Evolutionary conservation across 2,329 filamentous ascomycete genomes (phyloP).

Genomic region (Diaporthe citriasiana): DNA sequence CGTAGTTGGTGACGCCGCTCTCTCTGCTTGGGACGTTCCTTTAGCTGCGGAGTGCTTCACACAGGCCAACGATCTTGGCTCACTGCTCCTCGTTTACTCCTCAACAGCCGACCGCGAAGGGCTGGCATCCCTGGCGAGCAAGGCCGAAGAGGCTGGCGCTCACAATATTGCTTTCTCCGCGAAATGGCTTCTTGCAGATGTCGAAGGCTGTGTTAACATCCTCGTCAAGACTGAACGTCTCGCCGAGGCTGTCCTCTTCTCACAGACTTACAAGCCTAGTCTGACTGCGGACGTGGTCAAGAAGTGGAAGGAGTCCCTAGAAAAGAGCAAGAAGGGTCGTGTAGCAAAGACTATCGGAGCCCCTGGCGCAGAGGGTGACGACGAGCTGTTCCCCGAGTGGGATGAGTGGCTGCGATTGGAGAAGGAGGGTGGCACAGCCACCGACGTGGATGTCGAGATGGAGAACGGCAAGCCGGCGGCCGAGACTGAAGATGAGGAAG

Average conservation of each 20-base stretch:
- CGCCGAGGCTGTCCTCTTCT: slow-evolving; percentile 90
- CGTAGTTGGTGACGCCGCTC: slow-evolving; percentile 86
- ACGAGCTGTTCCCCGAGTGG: slow-evolving; percentile 96
- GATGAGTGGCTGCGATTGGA: slow-evolving; percentile 89
- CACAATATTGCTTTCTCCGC: slow-evolving; percentile 96
- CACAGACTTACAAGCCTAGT: slow-evolving; percentile 95
- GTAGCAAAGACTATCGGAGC: slow-evolving; percentile 87
- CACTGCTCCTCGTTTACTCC: slow-evolving; percentile 88
- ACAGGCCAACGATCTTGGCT: slow-evolving; percentile 91
- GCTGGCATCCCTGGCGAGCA: slow-evolving; percentile 77
- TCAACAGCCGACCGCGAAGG: slow-evolving; percentile 85
- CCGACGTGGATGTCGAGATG: slow-evolving; percentile 46
- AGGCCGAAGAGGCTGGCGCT: slow-evolving; percentile 81
- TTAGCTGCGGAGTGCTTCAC: slow-evolving; percentile 95
- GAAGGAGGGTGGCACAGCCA: slow-evolving; percentile 71
- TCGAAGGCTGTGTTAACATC: slow-evolving; percentile 84
- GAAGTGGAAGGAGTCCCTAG: slow-evolving; percentile 86
- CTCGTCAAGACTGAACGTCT: slow-evolving; percentile 83
- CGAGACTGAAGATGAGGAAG: slow-evolving; percentile 46
- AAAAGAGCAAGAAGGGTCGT: slow-evolving; percentile 87
- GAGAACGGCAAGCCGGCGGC: slow-evolving; percentile 47
- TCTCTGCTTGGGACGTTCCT: slow-evolving; percentile 86
- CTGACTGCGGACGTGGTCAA: slow-evolving; percentile 76
- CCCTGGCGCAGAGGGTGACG: slow-evolving; percentile 78
- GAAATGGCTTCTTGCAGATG: slow-evolving; percentile 87